phyloP scores from a whole-genome alignment of 176 grass and related monocot genomes.

The Oryza coarctata region DNA sequence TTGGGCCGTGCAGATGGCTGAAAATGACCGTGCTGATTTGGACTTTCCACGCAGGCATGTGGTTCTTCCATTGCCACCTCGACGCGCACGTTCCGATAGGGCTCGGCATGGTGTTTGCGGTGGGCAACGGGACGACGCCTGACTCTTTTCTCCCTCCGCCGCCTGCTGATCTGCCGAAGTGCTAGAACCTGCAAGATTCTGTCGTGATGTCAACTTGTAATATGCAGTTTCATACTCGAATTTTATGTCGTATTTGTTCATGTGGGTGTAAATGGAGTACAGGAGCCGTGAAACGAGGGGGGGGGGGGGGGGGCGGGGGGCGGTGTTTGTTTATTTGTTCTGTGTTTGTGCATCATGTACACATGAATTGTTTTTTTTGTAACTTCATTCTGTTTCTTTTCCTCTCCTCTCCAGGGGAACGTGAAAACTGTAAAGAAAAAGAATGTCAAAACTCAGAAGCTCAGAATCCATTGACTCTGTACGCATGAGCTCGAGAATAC shows the following conservation, averaged over 20 bases:
- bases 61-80: slow-evolving; percentile 84
- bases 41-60: slow-evolving; percentile 40
- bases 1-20: neutral
- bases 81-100: slow-evolving; percentile 63
- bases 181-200: slow-evolving; percentile 6
- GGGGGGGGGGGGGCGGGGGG: too few relatives aligned
- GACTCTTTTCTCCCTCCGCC: slow-evolving; percentile 44
- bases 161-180: slow-evolving; percentile 46
- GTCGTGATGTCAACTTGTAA: neutral
- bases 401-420: neutral
- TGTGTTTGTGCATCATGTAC: slow-evolving; percentile 3
- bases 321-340: slow-evolving; percentile 9
- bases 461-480: neutral
- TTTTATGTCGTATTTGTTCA: slow-evolving; percentile 11
- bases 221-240: neutral
- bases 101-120: slow-evolving; percentile 64
- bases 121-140: slow-evolving; percentile 48
- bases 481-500: neutral
- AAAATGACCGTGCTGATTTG: neutral
- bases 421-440: slow-evolving; percentile 25
- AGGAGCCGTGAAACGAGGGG: neutral
- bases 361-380: slow-evolving; percentile 23
- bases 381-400: slow-evolving; percentile 7
- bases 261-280: slow-evolving; percentile 10
- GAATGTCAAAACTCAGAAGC: neutral